Percentiles rank a stretch among this genome's conserved stretches.
phyloP scores from a whole-genome alignment of 805 yeast genomes.

The Kluyveromyces aestuarii region DNA sequence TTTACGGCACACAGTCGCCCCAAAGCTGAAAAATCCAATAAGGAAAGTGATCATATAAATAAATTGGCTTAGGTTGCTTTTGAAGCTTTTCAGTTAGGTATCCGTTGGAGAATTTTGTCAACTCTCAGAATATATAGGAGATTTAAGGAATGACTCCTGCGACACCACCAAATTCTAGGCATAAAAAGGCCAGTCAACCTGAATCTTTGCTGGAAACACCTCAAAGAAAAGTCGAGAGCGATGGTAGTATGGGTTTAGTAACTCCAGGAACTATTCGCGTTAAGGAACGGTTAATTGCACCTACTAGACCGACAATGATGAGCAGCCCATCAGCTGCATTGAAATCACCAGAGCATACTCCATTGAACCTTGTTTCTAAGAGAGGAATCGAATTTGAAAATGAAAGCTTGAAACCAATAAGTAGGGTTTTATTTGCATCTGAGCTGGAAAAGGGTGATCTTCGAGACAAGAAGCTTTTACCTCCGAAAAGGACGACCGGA shows the following conservation, averaged over 20 bases:
- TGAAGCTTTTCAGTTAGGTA: not conserved
- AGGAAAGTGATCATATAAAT: too few relatives aligned
- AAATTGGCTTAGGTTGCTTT: not conserved
- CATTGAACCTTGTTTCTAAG: slow-evolving; percentile 12
- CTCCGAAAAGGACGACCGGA: slow-evolving; percentile 16
- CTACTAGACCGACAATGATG: slow-evolving; percentile 1
- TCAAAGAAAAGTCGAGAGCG: not conserved
- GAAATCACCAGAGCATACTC: slow-evolving; percentile 27
- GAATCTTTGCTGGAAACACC: not conserved
- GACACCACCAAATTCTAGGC: slow-evolving; percentile 27
- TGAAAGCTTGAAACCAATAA: slow-evolving; percentile 10
- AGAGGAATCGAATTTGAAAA: slow-evolving; percentile 9
- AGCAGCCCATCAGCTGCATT: slow-evolving; percentile 17
- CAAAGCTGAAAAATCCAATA: too few relatives aligned
- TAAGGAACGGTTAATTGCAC: slow-evolving; percentile 5
- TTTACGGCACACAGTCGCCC: too few relatives aligned
- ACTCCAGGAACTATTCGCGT: slow-evolving; percentile 8
- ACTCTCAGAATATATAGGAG: not conserved
- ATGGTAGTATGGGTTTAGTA: slow-evolving; percentile 1
- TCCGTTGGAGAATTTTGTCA: not conserved
- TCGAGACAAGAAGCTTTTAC: slow-evolving; percentile 8
- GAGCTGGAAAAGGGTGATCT: not conserved
- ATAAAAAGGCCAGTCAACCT: not conserved
- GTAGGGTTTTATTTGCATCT: slow-evolving; percentile 17
- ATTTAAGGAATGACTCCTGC: slow-evolving; percentile 19